Evolutionary conservation across 2,329 filamentous ascomycete species (phyloP), one percentile per base, ranked within the genome.

Genomic region (Fusarium nelsonii): DNA sequence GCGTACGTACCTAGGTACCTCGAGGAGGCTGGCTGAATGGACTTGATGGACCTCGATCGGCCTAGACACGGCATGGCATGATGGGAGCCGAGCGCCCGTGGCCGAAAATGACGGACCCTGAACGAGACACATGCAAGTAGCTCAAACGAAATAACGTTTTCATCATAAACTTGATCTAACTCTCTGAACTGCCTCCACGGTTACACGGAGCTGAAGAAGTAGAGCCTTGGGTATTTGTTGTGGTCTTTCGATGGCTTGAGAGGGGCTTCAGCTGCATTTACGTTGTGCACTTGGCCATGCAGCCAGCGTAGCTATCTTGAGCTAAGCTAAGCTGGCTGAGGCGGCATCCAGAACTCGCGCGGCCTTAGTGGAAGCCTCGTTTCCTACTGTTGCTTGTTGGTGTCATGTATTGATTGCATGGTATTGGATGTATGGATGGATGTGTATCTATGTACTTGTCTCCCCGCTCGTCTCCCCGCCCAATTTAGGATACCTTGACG

Each of bases 191-290:
- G 26, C 18, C 55, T 58, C 43, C 36, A 59, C 40, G 32, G 45
- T 48, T 41, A 48, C 37, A 65, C 61, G 55, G 61, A 59, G 60
- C 60, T 63, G 60, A 63, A 63, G 14, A 43, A 33, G n/a, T 39
- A 63, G 40, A 56, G 48, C 6, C 30, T 41, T 36, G 45, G 45
- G 45, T 46, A 52, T 18, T 48, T 40, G 50, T 20, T 32, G 20
- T 52, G 8, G 45, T 59, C 23, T 58, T 41, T 41, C 10, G 43
- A 65, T 55, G 63, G 63, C 63, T 65, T 65, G 54, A 49, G 61
- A 53, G 61, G 48, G 63, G 37, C 43, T 65, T 65, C 63, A 65
- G 63, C 63, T 65, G 40, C 53, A 48, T 36, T 44, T 36, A 18
- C 48, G 28, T 20, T 64, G 30, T 43, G 32, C 23, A 36, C 18